Base-by-base conservation (phyloP, 1,284 basidiomycete species). In the Flammula alnicola region DNA sequence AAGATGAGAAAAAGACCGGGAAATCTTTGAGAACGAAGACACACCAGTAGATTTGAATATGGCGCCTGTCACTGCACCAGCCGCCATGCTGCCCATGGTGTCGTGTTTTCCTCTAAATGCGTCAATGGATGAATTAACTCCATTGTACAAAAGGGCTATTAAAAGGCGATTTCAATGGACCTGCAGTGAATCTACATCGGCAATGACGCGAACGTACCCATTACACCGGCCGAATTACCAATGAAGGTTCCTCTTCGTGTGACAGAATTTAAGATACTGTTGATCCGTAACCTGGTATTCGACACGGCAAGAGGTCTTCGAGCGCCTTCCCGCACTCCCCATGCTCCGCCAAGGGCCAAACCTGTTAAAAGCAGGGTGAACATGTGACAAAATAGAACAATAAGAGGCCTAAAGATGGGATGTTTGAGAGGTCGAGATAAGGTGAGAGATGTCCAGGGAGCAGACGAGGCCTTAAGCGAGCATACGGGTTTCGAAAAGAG, bases 151-250 rank as follows among this genome's bases (percentile, higher is more conserved):
- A 65, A 99, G 84, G 49, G 96, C 95, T 93, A 62, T 59, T 69
- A 65, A 62, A 52, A 61, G 54, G 55, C 40, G 33, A 56, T 53
- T 61, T 63, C 32, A 62, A 55, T 59, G 62, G 52, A 62, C 39
- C 51, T 65, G 48, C 64, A 55, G 49, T 32, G 50, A 41, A 60
- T 45, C 51, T 47, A 55, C 32, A 62, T 58, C 55, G 58, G 58
- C 55, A 55, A 72, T 70, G 71, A 67, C 63, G 65, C 66, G 62
- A 62, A 78, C 80, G 64, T 63, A 97, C 95, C 96, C 59, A 99
- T 78, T 56, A 98, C 92, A 71, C 97, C 97, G 67, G 95, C 93
- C 66, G 93, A 98, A 79, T 99, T 99, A 64, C 95, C 97, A 71
- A 98, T 88, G 74, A 98, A 98, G 44, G 91, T 95, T 36, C 97